phyloP scores from a whole-genome alignment of 805 yeast species.

The Spathaspora passalidarum region DNA sequence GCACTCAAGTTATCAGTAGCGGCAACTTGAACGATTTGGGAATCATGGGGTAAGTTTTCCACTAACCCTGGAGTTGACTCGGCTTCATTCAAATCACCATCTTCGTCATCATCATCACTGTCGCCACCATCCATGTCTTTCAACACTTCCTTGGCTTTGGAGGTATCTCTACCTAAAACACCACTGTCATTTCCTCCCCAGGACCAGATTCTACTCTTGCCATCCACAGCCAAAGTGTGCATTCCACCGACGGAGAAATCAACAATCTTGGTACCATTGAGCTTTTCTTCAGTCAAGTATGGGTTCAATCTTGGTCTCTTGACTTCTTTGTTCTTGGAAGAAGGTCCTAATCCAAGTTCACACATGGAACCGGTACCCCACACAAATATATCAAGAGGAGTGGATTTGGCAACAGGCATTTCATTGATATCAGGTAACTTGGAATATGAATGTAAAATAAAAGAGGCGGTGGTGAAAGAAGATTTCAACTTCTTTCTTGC shows the following conservation, averaged over 20 bases:
- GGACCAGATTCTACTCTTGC: slow-evolving; percentile 81
- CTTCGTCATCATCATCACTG: slow-evolving; percentile 63
- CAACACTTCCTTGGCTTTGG: slow-evolving; percentile 56
- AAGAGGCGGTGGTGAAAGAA: slow-evolving; percentile 32
- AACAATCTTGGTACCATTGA: slow-evolving; percentile 60
- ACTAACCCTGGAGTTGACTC: slow-evolving; percentile 89
- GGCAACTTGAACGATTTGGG: slow-evolving; percentile 71
- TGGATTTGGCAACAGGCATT: slow-evolving; percentile 34
- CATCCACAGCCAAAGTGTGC: slow-evolving; percentile 83
- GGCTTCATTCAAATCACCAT: slow-evolving; percentile 80
- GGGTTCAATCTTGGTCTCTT: slow-evolving; percentile 95
- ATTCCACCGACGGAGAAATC: slow-evolving; percentile 95
- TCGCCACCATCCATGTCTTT: slow-evolving; percentile 61
- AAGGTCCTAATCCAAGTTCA: slow-evolving; percentile 96
- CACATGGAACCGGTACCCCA: slow-evolving; percentile 99
- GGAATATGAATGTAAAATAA: slow-evolving; percentile 48
- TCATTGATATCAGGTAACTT: slow-evolving; percentile 45
- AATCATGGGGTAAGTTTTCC: slow-evolving; percentile 52
- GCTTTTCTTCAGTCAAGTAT: slow-evolving; percentile 50
- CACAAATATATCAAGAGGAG: slow-evolving; percentile 73
- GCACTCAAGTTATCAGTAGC: slow-evolving; percentile 93
- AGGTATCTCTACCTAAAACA: slow-evolving; percentile 85
- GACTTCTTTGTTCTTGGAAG: slow-evolving; percentile 86
- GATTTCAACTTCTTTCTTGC: slow-evolving; percentile 23
- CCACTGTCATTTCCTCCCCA: slow-evolving; percentile 98